Evolutionary conservation across 2,329 filamentous ascomycete genomes (phyloP), one percentile per base, ranked within the genome.

Genomic region (Colletotrichum plurivorum): DNA sequence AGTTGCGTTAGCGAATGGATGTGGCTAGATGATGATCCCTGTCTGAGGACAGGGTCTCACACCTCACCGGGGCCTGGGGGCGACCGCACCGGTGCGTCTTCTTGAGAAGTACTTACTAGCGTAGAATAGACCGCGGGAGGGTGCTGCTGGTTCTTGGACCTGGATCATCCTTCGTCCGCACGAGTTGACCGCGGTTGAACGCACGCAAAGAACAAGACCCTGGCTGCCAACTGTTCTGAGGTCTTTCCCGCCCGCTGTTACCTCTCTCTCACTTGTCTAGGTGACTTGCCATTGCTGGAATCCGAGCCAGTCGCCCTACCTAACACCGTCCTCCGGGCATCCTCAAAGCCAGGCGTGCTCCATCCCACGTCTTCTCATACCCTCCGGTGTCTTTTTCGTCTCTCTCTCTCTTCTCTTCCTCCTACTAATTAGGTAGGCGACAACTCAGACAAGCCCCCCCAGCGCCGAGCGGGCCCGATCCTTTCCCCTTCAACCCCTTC

Each of bases 161-260:
- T 70, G 63, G 63, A 68, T 68, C 67, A 68, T 58, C 64, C 67
- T 61, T 66, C 51, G 49, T 63, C 43, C 62, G 27, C 46, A 45
- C 51, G n/a, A 69, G 36, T 60, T 66, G 52, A 13, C 25, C 51
- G 25, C 31, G 57, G 45, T 58, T 62, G 67, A 52, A 58, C 45
- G 31, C 54, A 41, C 57, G 48, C 63, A 58, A 63, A 57, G 53
- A 49, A 63, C 25, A 36, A 25, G 27, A 54, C 36, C 56, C 54
- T 51, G 46, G 25, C 46, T 18, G n/a, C 27, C 57, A n/a, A 10
- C 46, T 51, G 46, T 43, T 18, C 58, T 31, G 45, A 25, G 31
- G 43, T 59, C 22, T 59, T 15, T 41, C 16, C n/a, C 36, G 36
- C 31, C 36, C 62, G 58, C 20, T 36, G 43, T 43, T 51, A 25